phyloP scores from a whole-genome alignment of 257 asterid genomes.

The Salvia rosmarinus region DNA sequence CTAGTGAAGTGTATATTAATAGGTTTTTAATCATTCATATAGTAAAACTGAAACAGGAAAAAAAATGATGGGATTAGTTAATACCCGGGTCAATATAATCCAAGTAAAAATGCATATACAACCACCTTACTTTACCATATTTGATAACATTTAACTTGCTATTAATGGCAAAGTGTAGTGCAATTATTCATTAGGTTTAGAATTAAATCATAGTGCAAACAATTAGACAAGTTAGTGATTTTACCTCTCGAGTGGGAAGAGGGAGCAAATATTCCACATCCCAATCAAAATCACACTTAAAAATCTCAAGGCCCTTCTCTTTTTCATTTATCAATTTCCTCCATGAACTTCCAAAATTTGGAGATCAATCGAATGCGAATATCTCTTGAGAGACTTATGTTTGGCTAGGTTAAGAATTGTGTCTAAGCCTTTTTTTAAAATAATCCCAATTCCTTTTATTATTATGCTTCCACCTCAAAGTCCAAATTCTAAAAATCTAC shows the following conservation, averaged over 20 bases:
- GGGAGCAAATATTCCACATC: slow-evolving; percentile 22
- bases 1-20: too few species aligned
- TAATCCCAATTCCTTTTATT: neutral
- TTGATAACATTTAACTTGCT: slow-evolving; percentile 20
- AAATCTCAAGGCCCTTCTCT: neutral
- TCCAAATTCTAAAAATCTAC: too few species aligned
- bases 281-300: neutral
- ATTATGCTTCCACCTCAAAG: too few species aligned
- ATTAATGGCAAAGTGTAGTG: slow-evolving; percentile 29
- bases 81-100: neutral
- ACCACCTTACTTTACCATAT: neutral
- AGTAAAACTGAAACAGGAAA: neutral
- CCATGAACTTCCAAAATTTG: neutral
- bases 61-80: neutral
- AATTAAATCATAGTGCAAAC: slow-evolving; percentile 23
- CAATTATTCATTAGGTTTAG: slow-evolving; percentile 24
- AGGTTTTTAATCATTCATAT: too few species aligned
- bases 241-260: neutral
- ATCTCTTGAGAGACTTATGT: too few species aligned
- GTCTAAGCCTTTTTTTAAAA: neutral
- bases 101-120: neutral
- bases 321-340: neutral
- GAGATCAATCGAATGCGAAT: neutral
- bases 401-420: neutral
- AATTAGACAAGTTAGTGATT: neutral